Percentiles rank a stretch among this genome's conserved stretches.
These are phyloP conservation scores for Salvia rosmarinus DNA, from an alignment of 257 asterid genomes.

Conservation along the genomic window DNA sequence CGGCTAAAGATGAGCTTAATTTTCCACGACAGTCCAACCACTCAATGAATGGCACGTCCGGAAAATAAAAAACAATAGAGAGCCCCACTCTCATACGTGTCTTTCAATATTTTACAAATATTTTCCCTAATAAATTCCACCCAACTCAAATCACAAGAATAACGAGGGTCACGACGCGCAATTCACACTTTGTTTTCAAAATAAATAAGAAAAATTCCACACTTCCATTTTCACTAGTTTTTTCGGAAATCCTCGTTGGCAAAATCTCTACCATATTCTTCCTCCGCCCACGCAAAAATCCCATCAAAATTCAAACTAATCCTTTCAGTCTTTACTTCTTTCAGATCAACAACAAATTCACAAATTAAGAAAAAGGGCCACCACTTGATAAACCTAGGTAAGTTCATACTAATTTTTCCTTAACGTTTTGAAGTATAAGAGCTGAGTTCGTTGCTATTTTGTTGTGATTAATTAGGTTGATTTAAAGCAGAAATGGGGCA, in stretches of 20 bases:
- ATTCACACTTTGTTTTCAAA: constrained; percentile 20
- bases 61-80: too few species aligned
- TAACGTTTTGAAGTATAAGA: neutral
- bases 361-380: constrained; percentile 21
- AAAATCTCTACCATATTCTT: too few species aligned
- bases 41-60: neutral
- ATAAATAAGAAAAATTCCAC: too few species aligned
- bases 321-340: neutral
- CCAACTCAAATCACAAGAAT: too few species aligned
- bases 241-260: neutral
- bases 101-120: too few species aligned
- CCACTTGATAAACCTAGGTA: neutral
- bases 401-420: neutral
- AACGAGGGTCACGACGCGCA: constrained; percentile 21
- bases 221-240: neutral
- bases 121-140: too few species aligned
- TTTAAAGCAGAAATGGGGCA: constrained; percentile 35
- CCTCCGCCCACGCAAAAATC: neutral
- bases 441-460: neutral
- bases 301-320: too few species aligned
- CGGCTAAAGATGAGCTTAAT: neutral
- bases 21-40: neutral
- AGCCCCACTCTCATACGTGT: too few species aligned
- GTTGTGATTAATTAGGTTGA: neutral
- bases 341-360: constrained; percentile 22